Percentiles rank a stretch among this genome's conserved stretches.
Conservation (phyloP, 306 rosid genomes). For the Trichosanthes cucumerina region DNA sequence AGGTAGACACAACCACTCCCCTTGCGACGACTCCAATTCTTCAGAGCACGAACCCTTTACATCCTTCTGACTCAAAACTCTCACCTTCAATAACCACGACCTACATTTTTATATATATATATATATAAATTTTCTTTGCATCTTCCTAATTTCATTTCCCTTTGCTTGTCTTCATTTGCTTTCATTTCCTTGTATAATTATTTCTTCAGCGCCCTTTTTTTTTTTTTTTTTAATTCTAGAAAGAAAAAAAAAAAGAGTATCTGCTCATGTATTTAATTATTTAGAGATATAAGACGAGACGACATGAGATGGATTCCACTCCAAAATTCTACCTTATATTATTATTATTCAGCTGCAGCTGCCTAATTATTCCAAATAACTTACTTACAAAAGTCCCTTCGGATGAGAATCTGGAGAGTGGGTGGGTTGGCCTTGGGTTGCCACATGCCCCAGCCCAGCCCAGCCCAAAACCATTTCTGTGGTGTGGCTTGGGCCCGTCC, state of each 20-base stretch:
- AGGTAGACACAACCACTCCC: conserved; percentile 95
- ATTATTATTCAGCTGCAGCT: not conserved
- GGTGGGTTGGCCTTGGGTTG: no score
- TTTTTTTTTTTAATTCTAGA: no score
- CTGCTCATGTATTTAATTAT: not conserved
- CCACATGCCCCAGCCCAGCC: no score
- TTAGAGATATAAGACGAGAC: not conserved
- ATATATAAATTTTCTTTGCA: not conserved
- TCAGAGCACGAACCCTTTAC: conserved; percentile 81
- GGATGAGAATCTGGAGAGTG: no score
- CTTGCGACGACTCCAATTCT: conserved; percentile 82
- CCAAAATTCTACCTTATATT: not conserved
- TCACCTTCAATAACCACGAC: not conserved
- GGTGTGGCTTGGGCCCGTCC: no score
- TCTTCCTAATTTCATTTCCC: not conserved
- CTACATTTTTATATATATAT: not conserved
- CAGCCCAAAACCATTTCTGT: no score
- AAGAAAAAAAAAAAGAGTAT: no score
- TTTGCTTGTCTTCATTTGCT: not conserved
- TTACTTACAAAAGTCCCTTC: no score
- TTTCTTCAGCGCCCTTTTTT: no score
- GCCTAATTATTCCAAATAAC: no score
- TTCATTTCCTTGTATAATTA: not conserved
- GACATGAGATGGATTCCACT: not conserved
- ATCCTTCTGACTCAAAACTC: conserved; percentile 53